phyloP scores from a whole-genome alignment of 345 rosid genomes.

The Pistacia atlantica region DNA sequence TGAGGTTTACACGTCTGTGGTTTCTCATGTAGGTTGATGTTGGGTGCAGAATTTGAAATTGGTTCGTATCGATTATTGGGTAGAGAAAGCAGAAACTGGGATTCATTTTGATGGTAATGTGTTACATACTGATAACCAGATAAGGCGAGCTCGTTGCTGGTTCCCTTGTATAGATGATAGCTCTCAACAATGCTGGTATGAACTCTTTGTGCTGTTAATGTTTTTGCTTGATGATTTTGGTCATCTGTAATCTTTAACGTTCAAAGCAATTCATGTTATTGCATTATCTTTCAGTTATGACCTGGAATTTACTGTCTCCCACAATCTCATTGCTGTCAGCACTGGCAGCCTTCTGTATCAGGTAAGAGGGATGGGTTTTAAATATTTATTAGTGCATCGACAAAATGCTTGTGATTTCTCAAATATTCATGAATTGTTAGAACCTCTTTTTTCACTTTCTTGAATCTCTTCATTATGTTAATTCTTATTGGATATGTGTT shows the following conservation, averaged over 20 bases:
- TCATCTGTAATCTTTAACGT: background rate
- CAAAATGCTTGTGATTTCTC: background rate
- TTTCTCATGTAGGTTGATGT: constrained; percentile 59
- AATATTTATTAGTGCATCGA: constrained; percentile 17
- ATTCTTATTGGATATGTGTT: background rate
- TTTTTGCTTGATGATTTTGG: background rate
- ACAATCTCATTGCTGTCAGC: constrained; percentile 88
- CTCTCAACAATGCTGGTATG: constrained; percentile 87
- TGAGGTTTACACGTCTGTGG: constrained; percentile 38
- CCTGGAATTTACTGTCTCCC: constrained; percentile 95
- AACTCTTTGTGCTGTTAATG: background rate
- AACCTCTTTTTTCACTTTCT: background rate
- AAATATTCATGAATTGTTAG: background rate
- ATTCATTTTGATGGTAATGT: constrained; percentile 78
- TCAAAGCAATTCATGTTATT: background rate
- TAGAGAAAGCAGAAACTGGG: constrained; percentile 89
- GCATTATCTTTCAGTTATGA: constrained; percentile 61
- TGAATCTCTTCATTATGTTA: background rate
- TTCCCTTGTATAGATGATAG: constrained; percentile 89
- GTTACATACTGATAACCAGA: constrained; percentile 84
- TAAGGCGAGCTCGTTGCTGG: constrained; percentile 97
- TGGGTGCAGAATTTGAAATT: constrained; percentile 93
- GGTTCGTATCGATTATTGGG: constrained; percentile 85
- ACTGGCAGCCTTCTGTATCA: constrained; percentile 81
- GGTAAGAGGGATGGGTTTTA: constrained; percentile 47